Evolutionary conservation across 2,329 filamentous ascomycete species (phyloP).

Genomic region (Metarhizium sp.): DNA sequence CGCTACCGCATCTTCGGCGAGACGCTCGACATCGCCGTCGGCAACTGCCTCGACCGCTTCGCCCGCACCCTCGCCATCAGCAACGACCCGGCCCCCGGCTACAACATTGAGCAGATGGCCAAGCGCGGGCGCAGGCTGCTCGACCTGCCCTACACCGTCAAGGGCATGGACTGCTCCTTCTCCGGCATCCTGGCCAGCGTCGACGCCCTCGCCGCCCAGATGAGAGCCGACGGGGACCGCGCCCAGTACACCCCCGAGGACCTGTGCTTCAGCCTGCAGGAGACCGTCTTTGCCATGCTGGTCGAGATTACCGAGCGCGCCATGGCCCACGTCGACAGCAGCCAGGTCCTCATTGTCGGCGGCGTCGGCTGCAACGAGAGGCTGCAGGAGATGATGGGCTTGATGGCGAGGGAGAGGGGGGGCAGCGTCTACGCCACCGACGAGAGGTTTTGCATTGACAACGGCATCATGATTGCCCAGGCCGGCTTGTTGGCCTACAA

Average conservation of each 20-base stretch:
- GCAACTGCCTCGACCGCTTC: constrained; percentile 94
- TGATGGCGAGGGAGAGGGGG: constrained; percentile 82
- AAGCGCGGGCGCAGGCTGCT: constrained; percentile 63
- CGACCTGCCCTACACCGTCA: constrained; percentile 90
- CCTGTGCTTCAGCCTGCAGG: constrained; percentile 88
- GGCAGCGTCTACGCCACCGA: constrained; percentile 92
- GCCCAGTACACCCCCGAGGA: constrained; percentile 67
- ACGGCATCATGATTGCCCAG: constrained; percentile 99
- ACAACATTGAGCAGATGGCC: constrained; percentile 95
- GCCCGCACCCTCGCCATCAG: constrained; percentile 83
- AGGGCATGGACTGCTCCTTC: constrained; percentile 98
- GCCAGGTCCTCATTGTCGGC: constrained; percentile 87
- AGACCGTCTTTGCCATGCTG: constrained; percentile 93
- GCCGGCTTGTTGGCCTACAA: constrained; percentile 79
- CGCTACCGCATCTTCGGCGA: constrained; percentile 97
- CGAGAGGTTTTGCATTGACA: constrained; percentile 97
- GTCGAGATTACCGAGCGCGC: constrained; percentile 97
- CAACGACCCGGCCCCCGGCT: constrained; percentile 93
- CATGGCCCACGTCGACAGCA: constrained; percentile 92
- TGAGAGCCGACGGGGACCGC: constrained; percentile 41
- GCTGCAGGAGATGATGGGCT: constrained; percentile 95
- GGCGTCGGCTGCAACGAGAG: constrained; percentile 94
- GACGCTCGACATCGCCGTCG: constrained; percentile 93
- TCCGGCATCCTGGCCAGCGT: constrained; percentile 81
- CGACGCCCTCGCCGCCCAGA: constrained; percentile 67